Percentiles rank a stretch among this genome's conserved stretches.
Conservation (phyloP, 164 flowering plant genomes). For the Chloranthus sessilifolius region DNA sequence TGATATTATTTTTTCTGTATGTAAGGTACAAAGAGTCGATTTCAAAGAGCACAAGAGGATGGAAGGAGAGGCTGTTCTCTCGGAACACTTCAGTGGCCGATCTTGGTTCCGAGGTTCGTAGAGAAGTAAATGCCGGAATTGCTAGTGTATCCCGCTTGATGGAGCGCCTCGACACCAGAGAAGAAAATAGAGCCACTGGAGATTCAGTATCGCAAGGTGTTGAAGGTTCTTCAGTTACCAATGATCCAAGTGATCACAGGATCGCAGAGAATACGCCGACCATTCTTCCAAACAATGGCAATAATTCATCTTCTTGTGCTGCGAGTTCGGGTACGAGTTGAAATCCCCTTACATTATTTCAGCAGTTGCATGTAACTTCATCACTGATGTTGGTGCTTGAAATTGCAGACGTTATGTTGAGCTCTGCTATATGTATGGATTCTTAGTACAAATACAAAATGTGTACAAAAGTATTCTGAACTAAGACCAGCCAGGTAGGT, state of each 20-base stretch:
- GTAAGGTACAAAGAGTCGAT: conserved; percentile 66
- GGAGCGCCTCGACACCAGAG: conserved; percentile 42
- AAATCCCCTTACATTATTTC: conserved; percentile 19
- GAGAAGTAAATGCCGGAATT: conserved; percentile 55
- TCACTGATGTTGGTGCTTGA: conserved; percentile 40
- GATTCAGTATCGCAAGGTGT: conserved; percentile 21
- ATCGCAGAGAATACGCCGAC: conserved; percentile 20
- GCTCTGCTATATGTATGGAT: too few relatives aligned
- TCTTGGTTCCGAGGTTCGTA: conserved; percentile 39
- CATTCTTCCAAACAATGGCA: conserved; percentile 18
- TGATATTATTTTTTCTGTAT: too few relatives aligned
- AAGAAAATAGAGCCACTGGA: conserved; percentile 14
- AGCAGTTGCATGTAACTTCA: conserved; percentile 36
- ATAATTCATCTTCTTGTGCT: conserved; percentile 34
- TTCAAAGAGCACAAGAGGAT: conserved; percentile 69
- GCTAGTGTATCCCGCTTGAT: conserved; percentile 45
- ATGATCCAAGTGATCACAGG: conserved; percentile 24
- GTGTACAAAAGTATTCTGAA: too few relatives aligned
- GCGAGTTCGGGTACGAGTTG: conserved; percentile 42
- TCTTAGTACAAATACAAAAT: too few relatives aligned
- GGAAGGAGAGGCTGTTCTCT: conserved; percentile 70
- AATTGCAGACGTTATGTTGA: too few relatives aligned
- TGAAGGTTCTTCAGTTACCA: conserved; percentile 20
- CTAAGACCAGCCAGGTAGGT: too few relatives aligned
- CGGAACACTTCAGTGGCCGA: conserved; percentile 44